These are phyloP conservation scores for Neonectria ditissima DNA, from an alignment of 2,329 filamentous ascomycete genomes.

Conservation along the genomic window DNA sequence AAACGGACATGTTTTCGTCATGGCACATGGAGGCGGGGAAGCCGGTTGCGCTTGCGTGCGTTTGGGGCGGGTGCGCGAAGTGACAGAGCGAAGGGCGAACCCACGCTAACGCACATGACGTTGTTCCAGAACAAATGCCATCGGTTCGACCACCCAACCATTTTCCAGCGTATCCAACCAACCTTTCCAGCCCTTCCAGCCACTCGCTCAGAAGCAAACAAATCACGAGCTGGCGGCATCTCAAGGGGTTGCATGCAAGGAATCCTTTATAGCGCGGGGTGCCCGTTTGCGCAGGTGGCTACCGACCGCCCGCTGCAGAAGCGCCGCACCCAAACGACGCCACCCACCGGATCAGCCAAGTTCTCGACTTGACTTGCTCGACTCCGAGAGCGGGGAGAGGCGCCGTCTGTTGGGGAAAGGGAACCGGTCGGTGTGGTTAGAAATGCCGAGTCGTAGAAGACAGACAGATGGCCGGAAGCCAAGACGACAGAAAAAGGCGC, in stretches of 20 bases:
- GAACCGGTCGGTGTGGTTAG: constrained; percentile 19
- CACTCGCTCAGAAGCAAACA: not conserved
- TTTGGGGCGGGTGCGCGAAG: constrained; percentile 16
- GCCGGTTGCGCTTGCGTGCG: constrained; percentile 32
- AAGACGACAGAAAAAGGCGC: constrained; percentile 5
- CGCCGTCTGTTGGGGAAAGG: constrained; percentile 12
- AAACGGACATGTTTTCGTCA: constrained; percentile 39
- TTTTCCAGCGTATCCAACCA: not conserved
- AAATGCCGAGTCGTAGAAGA: constrained; percentile 10
- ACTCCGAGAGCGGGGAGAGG: constrained; percentile 15
- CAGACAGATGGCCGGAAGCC: not conserved
- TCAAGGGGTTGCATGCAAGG: constrained; percentile 8
- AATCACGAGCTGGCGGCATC: not conserved
- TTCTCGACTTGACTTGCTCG: constrained; percentile 17
- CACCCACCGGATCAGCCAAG: constrained; percentile 15
- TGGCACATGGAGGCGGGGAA: constrained; percentile 40
- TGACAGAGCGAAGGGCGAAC: constrained; percentile 13
- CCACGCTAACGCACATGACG: constrained; percentile 32
- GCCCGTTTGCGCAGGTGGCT: not conserved
- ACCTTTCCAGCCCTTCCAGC: too few species aligned
- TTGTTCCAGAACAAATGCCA: constrained; percentile 33
- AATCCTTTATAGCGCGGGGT: constrained; percentile 23
- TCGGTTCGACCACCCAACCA: not conserved
- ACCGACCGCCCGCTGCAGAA: constrained; percentile 17
- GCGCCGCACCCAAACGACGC: constrained; percentile 17